These are phyloP conservation scores for Talaromyces sp. DNA, from an alignment of 2,329 filamentous ascomycete species.

Conservation along the genomic window DNA sequence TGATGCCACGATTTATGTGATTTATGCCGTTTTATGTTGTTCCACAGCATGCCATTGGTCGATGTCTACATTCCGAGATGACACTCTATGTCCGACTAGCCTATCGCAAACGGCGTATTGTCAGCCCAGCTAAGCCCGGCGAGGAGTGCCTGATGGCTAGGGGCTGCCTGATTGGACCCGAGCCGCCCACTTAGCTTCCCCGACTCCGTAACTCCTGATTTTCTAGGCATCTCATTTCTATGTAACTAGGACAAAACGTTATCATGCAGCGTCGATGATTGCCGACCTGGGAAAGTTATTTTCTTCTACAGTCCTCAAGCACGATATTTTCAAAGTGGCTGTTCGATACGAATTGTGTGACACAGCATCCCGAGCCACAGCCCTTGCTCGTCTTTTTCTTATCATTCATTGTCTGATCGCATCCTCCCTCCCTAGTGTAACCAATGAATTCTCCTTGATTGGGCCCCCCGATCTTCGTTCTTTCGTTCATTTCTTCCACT, in stretches of 20 bases:
- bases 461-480: not conserved
- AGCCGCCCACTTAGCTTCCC: not conserved
- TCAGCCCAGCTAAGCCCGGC: not conserved
- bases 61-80: not conserved
- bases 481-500: not conserved
- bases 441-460: not conserved
- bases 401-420: not conserved
- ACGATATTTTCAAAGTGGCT: not conserved
- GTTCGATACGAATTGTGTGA: not conserved
- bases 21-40: not conserved
- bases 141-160: not conserved
- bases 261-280: not conserved
- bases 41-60: not conserved
- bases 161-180: not conserved
- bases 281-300: not conserved
- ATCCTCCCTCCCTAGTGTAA: slow-evolving; percentile 1
- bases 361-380: not conserved
- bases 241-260: too few species aligned
- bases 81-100: not conserved
- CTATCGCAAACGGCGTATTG: not conserved
- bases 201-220: not conserved
- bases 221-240: not conserved
- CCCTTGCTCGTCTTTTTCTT: not conserved
- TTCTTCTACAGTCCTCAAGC: not conserved
- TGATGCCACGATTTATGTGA: not conserved